Conservation (phyloP, 352 stramenopile species). For the Elongisporangium prolatum region DNA sequence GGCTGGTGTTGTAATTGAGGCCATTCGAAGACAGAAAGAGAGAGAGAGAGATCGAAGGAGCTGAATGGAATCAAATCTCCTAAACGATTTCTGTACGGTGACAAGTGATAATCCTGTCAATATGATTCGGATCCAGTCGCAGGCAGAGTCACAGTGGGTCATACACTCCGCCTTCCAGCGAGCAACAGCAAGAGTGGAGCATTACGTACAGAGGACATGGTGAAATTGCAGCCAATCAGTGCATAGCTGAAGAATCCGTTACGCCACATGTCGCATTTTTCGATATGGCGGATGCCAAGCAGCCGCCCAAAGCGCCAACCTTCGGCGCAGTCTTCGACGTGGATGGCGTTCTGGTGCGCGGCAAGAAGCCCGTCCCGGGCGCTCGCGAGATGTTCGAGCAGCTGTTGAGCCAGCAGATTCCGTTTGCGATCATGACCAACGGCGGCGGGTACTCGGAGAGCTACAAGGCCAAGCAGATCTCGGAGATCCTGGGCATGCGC, state of each 20-base stretch:
- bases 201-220: not conserved
- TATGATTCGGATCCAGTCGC: no score
- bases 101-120: no score
- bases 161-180: no score
- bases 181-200: not conserved
- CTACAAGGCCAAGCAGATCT: constrained; percentile 48
- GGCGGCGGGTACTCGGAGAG: constrained; percentile 42
- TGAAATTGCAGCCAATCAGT: not conserved
- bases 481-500: constrained; percentile 36
- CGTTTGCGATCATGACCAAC: constrained; percentile 63
- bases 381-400: constrained; percentile 37
- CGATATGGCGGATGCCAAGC: not conserved
- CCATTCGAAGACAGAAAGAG: no score
- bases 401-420: constrained; percentile 32
- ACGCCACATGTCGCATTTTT: not conserved
- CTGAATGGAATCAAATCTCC: no score
- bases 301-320: constrained; percentile 7
- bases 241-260: not conserved
- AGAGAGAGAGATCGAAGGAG: no score
- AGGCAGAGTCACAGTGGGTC: no score
- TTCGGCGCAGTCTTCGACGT: constrained; percentile 59
- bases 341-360: constrained; percentile 47
- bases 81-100: no score
- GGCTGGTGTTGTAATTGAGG: no score
- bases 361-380: constrained; percentile 39